Percentiles rank a stretch among this genome's conserved stretches.
These are phyloP conservation scores for Salmacisia buchloeana DNA, from an alignment of 1,284 basidiomycete genomes.

Conservation along the genomic window DNA sequence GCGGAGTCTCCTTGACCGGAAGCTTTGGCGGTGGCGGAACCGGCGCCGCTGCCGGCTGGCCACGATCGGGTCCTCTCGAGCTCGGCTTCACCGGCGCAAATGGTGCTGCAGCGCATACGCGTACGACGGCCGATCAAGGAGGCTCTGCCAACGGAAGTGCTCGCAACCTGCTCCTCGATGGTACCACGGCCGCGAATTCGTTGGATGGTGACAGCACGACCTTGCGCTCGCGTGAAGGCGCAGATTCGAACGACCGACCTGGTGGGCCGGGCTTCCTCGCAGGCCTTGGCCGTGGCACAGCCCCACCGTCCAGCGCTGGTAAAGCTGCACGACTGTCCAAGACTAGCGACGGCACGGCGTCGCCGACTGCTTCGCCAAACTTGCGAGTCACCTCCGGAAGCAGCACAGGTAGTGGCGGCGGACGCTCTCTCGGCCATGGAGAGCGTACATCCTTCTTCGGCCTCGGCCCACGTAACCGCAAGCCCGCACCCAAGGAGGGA, in stretches of 20 bases:
- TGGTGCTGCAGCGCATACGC: not conserved
- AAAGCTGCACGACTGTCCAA: not conserved
- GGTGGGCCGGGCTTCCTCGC: not conserved
- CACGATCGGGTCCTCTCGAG: not conserved
- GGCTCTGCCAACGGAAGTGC: not conserved
- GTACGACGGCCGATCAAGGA: not conserved
- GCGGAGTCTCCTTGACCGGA: not conserved
- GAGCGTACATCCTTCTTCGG: constrained; percentile 42
- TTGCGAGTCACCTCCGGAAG: not conserved
- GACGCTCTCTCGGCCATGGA: constrained; percentile 15
- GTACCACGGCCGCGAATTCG: not conserved
- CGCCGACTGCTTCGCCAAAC: not conserved
- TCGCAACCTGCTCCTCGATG: not conserved
- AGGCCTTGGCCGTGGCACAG: not conserved
- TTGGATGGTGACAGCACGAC: not conserved
- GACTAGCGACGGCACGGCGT: not conserved
- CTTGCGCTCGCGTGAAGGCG: not conserved
- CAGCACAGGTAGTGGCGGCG: constrained; percentile 10
- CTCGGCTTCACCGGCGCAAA: not conserved
- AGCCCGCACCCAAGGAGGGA: constrained; percentile 25
- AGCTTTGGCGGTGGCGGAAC: not conserved
- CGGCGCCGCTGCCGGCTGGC: not conserved
- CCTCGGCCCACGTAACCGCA: constrained; percentile 29
- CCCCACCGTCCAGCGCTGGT: not conserved
- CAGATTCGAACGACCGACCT: not conserved